Conservation (phyloP, 2,329 filamentous ascomycete species). For the Alternaria postmessia region DNA sequence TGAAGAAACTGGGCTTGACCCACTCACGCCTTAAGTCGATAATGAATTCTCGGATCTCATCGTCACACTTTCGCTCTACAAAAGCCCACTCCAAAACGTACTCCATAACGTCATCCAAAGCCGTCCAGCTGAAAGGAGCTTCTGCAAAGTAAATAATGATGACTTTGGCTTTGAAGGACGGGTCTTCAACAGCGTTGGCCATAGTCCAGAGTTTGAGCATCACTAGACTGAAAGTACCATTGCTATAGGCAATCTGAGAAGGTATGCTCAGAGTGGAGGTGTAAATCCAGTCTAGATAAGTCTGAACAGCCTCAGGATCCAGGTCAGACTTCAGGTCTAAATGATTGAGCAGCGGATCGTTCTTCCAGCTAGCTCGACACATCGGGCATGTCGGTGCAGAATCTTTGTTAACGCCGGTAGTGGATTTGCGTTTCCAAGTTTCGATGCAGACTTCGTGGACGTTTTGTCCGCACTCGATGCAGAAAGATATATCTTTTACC, state of each 20-base stretch:
- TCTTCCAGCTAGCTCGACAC: conserved; percentile 23
- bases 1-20: not conserved
- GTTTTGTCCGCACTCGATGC: conserved; percentile 28
- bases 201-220: conserved; percentile 4
- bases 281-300: conserved; percentile 29
- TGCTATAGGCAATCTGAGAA: not conserved
- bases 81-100: not conserved
- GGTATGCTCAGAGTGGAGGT: conserved; percentile 1
- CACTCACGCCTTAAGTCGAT: not conserved
- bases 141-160: not conserved
- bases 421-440: conserved; percentile 1
- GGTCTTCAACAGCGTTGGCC: not conserved
- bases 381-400: conserved; percentile 18
- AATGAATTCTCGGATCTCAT: conserved; percentile 3
- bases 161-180: not conserved
- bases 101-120: too few relatives aligned
- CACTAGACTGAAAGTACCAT: not conserved
- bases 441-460: conserved; percentile 26
- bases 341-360: not conserved
- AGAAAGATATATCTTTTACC: conserved; percentile 22
- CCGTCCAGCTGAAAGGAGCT: not conserved
- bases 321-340: conserved; percentile 1
- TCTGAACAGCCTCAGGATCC: conserved; percentile 9
- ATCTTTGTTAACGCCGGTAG: not conserved
- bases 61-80: not conserved